A percentile compares a stretch with the other conserved stretches of the same genome.
phyloP scores from a whole-genome alignment of 164 flowering plant species.

The Brasenia schreberi region DNA sequence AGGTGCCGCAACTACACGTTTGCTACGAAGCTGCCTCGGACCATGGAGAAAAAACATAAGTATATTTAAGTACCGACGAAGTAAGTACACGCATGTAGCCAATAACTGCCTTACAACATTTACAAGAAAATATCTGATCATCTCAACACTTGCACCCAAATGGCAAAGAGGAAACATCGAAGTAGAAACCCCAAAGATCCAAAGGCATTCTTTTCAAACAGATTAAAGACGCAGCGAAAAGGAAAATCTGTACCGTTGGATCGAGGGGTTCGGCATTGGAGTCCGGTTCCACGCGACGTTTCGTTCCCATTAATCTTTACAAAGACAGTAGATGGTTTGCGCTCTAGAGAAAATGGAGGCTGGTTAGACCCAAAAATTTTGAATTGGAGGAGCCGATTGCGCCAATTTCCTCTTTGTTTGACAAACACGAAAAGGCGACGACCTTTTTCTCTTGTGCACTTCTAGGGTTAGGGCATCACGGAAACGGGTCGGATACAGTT shows the following conservation, averaged over 20 bases:
- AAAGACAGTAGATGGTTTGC: background rate
- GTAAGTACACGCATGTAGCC: background rate
- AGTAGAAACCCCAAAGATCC: background rate
- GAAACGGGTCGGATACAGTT: too few species aligned
- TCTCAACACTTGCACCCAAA: too few species aligned
- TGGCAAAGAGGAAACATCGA: too few species aligned
- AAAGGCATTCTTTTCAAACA: background rate
- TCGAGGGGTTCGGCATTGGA: slow-evolving; percentile 21
- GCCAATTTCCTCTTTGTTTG: background rate
- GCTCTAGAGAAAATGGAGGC: background rate
- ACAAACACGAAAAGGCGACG: background rate
- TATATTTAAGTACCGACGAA: background rate
- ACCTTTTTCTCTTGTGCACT: background rate
- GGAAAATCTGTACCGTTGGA: slow-evolving; percentile 19
- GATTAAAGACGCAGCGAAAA: background rate
- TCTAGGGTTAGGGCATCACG: background rate
- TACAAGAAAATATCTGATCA: background rate
- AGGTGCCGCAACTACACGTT: slow-evolving; percentile 38
- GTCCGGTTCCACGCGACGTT: slow-evolving; percentile 35
- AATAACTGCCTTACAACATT: background rate
- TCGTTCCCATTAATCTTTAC: slow-evolving; percentile 18
- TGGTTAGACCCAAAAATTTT: background rate
- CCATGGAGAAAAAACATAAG: background rate
- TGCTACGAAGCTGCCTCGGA: slow-evolving; percentile 45
- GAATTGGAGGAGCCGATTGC: background rate